Evolutionary conservation across 2,329 filamentous ascomycete genomes (phyloP), one percentile per base, ranked within the genome.

Genomic region (Botrytis galanthina): DNA sequence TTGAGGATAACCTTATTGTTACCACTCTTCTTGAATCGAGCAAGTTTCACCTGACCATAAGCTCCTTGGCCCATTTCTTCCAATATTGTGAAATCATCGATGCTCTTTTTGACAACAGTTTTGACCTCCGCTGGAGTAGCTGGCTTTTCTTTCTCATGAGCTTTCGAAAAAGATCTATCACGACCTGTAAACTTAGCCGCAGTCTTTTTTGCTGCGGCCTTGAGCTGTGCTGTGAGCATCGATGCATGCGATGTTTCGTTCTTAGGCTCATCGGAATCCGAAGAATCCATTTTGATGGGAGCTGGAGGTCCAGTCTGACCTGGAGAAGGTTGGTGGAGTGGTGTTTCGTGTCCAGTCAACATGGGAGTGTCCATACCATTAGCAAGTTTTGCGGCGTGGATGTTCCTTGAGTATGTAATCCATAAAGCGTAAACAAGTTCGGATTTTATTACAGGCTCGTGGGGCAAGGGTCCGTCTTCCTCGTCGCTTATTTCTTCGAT

Each of bases 41-140:
- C 95, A 66, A 99, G 87, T 82, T 99, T 99, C 74, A 99, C 96
- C 83, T 99, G 95, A 2, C 96, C 96, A 81, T 99, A 99, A 1
- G 96, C 96, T 59, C 96, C 96, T 83, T 98, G 94, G 7, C 96
- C 96, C 95, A 99, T 98, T 75, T 99, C 96, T 83, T 99, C 96
- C 20, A 99, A 85, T 74, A 99, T 95, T 60, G 91, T 87, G 81
- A 97, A 99, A 81, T 98, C 94, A 71, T 92, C 87, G 76, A 99
- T 98, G 0, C 89, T 91, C 83, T 96, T 96, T 84, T 97, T 98
- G 77, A 85, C 80, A 39, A 81, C 75, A n/a, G 78, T 76, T 61
- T 80, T 81, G 78, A 85, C 75, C 76, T 84, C 78, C 1, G 78
- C 80, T 7, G 83, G 74, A 22, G 73, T 57, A 7, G 73, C 73